Evolutionary conservation across 2,329 filamentous ascomycete species (phyloP).

Genomic region (Aspergillus sp.): DNA sequence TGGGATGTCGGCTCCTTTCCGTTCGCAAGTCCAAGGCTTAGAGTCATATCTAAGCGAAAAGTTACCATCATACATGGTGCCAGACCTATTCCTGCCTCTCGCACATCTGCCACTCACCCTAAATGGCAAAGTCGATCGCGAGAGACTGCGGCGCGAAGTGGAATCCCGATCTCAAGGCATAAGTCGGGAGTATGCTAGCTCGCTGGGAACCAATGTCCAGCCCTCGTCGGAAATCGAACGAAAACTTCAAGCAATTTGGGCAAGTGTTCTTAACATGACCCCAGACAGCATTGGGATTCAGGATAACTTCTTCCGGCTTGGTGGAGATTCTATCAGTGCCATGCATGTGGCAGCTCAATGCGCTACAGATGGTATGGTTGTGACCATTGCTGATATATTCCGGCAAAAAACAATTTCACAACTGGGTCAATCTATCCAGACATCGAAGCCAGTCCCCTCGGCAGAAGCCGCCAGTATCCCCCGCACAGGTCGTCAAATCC

Average conservation of each 20-base stretch:
- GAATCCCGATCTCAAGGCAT: not conserved
- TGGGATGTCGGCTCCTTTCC: not conserved
- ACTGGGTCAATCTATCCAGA: slow-evolving; percentile 2
- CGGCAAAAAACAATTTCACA: slow-evolving; percentile 15
- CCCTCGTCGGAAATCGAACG: not conserved
- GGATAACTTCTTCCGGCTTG: slow-evolving; percentile 6
- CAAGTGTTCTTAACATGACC: slow-evolving; percentile 1
- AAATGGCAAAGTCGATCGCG: not conserved
- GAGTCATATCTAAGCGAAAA: not conserved
- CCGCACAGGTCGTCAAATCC: not conserved
- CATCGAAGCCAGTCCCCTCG: not conserved
- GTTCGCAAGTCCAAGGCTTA: not conserved
- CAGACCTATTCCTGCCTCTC: slow-evolving; percentile 9
- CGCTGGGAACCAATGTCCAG: not conserved
- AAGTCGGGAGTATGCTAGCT: not conserved
- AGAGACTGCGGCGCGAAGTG: not conserved
- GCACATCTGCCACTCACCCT: not conserved
- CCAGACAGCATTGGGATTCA: slow-evolving; percentile 1
- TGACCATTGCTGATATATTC: slow-evolving; percentile 39
- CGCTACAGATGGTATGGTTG: slow-evolving; percentile 23
- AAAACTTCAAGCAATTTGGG: slow-evolving; percentile 1
- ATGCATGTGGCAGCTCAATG: slow-evolving; percentile 32
- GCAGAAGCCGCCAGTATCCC: not conserved
- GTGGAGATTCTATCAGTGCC: slow-evolving; percentile 6
- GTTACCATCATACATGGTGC: slow-evolving; percentile 13